phyloP scores from a whole-genome alignment of 129 eudicot species.

The Deinandra increscens region DNA sequence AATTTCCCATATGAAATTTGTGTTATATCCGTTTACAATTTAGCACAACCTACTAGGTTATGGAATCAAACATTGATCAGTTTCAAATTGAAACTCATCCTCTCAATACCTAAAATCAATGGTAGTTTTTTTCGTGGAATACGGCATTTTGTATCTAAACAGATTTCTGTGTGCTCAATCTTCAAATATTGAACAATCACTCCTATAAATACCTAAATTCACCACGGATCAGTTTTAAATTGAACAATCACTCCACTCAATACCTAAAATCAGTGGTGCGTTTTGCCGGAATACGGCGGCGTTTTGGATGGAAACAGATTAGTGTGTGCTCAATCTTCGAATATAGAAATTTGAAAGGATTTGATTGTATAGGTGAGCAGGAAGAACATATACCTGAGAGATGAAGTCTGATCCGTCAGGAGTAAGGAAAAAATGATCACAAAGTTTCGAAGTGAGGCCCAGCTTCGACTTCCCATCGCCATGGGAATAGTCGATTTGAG shows the following conservation, averaged over 20 bases:
- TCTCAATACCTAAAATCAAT: neutral
- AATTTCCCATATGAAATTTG: neutral
- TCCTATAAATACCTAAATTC: no score
- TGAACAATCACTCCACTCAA: neutral
- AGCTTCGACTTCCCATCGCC: conserved; percentile 37
- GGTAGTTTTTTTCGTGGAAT: neutral
- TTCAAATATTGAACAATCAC: neutral
- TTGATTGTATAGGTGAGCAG: neutral
- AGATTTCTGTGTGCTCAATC: neutral
- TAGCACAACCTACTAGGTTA: neutral
- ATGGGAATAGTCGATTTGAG: conserved; percentile 39
- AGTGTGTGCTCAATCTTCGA: neutral
- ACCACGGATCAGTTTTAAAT: neutral
- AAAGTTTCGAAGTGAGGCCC: conserved; percentile 52
- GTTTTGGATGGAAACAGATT: neutral
- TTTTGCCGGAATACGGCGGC: neutral
- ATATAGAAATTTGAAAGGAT: neutral
- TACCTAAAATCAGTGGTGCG: neutral
- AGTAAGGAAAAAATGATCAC: conserved; percentile 51
- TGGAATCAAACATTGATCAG: neutral
- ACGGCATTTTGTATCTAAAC: neutral
- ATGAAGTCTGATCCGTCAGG: conserved; percentile 43
- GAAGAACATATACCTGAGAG: conserved; percentile 51
- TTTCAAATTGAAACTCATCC: neutral
- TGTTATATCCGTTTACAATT: neutral